Evolutionary conservation across 352 stramenopile species (phyloP).

Genomic region (Phytophthora foliorum): DNA sequence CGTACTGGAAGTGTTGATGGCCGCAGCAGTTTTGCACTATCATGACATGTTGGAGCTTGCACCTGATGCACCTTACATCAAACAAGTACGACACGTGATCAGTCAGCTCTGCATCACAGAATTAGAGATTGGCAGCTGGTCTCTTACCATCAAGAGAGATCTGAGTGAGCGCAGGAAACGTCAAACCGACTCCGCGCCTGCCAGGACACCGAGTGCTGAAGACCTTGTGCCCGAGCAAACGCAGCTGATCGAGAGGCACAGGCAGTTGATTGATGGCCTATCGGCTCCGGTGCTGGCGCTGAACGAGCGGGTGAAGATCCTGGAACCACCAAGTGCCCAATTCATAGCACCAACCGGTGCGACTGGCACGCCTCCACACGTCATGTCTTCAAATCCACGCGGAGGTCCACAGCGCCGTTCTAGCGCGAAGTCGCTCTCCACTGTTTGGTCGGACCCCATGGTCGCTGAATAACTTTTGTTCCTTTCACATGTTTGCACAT

Average conservation of each 20-base stretch:
- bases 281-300: neutral
- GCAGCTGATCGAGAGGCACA: neutral
- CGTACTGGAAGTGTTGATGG: constrained; percentile 12
- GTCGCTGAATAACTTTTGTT: constrained; percentile 16
- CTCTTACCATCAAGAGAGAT: too few relatives aligned
- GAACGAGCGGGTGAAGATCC: neutral
- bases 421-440: neutral
- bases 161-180: too few relatives aligned
- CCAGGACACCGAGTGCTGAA: neutral
- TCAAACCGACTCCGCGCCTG: too few relatives aligned
- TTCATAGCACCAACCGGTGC: neutral
- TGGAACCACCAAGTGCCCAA: neutral
- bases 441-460: constrained; percentile 13
- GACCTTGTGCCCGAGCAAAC: neutral
- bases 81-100: constrained; percentile 1
- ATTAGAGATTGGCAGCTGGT: too few relatives aligned
- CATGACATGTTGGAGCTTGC: neutral
- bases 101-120: neutral
- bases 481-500: constrained; percentile 22
- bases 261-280: neutral
- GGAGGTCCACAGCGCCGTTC: neutral
- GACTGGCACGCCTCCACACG: neutral
- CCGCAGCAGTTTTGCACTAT: constrained; percentile 3
- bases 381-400: neutral
- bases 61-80: constrained; percentile 5